Evolutionary conservation across 2,329 filamentous ascomycete species (phyloP).

Genomic region (Camptophora hylomeconis): DNA sequence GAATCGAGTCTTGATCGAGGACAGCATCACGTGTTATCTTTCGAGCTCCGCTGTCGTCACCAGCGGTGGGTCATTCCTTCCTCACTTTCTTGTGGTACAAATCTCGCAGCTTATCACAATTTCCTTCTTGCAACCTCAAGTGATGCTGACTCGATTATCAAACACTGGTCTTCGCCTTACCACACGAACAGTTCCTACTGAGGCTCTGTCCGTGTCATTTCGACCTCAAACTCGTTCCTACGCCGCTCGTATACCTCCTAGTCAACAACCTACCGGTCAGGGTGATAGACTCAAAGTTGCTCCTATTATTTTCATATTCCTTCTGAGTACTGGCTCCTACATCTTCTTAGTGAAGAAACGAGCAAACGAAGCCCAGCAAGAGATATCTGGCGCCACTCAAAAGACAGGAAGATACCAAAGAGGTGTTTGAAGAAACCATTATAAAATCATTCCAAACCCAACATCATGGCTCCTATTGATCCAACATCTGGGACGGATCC

Average conservation of each 20-base stretch:
- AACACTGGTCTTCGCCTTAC: no score
- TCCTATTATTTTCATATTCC: conserved; percentile 31
- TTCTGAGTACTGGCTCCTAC: conserved; percentile 37
- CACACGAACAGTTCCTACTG: no score
- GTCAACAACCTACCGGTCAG: conserved; percentile 11
- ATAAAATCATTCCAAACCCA: background rate
- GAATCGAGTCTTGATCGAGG: no score
- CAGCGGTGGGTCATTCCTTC: no score
- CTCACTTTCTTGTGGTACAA: no score
- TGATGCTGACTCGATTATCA: background rate
- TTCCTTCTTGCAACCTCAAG: background rate
- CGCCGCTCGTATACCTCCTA: conserved; percentile 3
- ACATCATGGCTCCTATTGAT: conserved; percentile 12
- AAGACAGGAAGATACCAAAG: conserved; percentile 6
- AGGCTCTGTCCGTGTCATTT: no score
- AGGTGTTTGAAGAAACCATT: conserved; percentile 5
- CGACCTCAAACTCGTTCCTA: no score
- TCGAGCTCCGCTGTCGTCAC: no score
- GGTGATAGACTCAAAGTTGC: conserved; percentile 19
- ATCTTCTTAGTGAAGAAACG: conserved; percentile 36
- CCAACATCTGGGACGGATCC: conserved; percentile 11
- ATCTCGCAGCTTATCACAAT: background rate
- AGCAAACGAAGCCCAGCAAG: conserved; percentile 7
- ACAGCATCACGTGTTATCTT: no score
- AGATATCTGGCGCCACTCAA: conserved; percentile 1